Conservation (phyloP, 768 basidiomycete genomes). For the Agrocybe chaxingu region DNA sequence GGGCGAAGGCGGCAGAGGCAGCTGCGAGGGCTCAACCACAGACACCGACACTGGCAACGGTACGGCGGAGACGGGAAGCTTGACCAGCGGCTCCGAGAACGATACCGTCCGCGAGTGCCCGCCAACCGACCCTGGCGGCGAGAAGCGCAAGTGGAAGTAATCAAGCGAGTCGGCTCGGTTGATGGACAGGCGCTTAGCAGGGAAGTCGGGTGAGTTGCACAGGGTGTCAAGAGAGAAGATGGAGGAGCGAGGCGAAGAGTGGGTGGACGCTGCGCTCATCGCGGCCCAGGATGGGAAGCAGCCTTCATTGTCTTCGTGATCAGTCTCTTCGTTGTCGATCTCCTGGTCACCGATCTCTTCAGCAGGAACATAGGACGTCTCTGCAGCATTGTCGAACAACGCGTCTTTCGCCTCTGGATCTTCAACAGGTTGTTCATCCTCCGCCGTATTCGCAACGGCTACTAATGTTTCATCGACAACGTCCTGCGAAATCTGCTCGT, state of each 20-base stretch:
- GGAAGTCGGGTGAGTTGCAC: conserved; percentile 18
- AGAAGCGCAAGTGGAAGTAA: neutral
- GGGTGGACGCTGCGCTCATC: conserved; percentile 9
- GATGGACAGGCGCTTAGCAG: conserved; percentile 24
- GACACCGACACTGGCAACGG: neutral
- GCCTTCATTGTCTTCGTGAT: conserved; percentile 7
- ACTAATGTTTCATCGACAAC: too few relatives aligned
- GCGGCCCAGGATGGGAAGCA: conserved; percentile 7
- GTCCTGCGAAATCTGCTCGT: too few relatives aligned
- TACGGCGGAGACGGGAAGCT: conserved; percentile 1
- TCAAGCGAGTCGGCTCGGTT: conserved; percentile 23
- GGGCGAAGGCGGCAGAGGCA: conserved; percentile 20
- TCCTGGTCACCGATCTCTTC: conserved; percentile 5
- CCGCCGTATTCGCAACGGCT: neutral
- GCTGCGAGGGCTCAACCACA: conserved; percentile 3
- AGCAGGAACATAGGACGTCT: conserved; percentile 12
- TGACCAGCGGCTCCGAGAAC: conserved; percentile 18
- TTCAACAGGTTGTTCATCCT: conserved; percentile 1
- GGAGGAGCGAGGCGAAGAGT: conserved; percentile 20
- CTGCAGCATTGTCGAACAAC: conserved; percentile 16
- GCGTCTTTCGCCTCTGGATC: conserved; percentile 5
- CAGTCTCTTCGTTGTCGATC: conserved; percentile 6
- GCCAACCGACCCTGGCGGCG: conserved; percentile 12
- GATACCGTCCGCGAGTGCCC: conserved; percentile 21
- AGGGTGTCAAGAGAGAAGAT: conserved; percentile 22